These are phyloP conservation scores for Amanita subjunquillea DNA, from an alignment of 768 basidiomycete species.

Conservation along the genomic window DNA sequence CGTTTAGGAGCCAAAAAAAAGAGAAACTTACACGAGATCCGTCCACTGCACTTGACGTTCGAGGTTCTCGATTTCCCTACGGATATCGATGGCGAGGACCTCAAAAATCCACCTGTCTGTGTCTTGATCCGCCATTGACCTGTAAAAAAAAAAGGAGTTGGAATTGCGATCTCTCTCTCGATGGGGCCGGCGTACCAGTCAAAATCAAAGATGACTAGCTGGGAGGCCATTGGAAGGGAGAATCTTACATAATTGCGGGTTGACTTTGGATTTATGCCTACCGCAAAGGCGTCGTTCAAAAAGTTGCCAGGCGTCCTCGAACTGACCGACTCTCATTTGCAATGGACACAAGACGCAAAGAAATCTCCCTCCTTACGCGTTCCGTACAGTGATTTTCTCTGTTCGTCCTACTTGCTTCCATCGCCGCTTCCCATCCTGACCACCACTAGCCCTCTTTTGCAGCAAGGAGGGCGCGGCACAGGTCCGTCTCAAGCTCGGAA, in stretches of 20 bases:
- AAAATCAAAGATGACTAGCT: constrained; percentile 92
- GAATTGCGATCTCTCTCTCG: no score
- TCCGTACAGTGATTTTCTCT: constrained; percentile 45
- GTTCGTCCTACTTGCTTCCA: constrained; percentile 29
- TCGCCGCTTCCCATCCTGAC: constrained; percentile 40
- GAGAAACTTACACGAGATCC: constrained; percentile 71
- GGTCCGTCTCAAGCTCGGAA: constrained; percentile 66
- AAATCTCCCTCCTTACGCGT: constrained; percentile 55
- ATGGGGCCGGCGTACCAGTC: constrained; percentile 58
- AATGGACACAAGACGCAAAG: constrained; percentile 75
- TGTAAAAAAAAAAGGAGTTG: constrained; percentile 16
- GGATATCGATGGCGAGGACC: constrained; percentile 76
- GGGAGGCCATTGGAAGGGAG: constrained; percentile 26
- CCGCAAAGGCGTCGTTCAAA: constrained; percentile 78
- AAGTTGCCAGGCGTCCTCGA: constrained; percentile 68
- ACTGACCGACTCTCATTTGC: constrained; percentile 61
- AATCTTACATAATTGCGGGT: constrained; percentile 17
- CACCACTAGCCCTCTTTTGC: constrained; percentile 61
- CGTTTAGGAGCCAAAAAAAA: background rate
- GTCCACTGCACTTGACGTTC: constrained; percentile 76
- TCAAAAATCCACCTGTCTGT: constrained; percentile 91
- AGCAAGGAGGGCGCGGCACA: constrained; percentile 78
- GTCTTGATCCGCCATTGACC: constrained; percentile 93
- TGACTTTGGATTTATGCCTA: constrained; percentile 42
- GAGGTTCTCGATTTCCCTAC: constrained; percentile 67